These are phyloP conservation scores for Phlyctochytrium arcticum DNA, from an alignment of 192 early-diverging fungal genomes.

Conservation along the genomic window DNA sequence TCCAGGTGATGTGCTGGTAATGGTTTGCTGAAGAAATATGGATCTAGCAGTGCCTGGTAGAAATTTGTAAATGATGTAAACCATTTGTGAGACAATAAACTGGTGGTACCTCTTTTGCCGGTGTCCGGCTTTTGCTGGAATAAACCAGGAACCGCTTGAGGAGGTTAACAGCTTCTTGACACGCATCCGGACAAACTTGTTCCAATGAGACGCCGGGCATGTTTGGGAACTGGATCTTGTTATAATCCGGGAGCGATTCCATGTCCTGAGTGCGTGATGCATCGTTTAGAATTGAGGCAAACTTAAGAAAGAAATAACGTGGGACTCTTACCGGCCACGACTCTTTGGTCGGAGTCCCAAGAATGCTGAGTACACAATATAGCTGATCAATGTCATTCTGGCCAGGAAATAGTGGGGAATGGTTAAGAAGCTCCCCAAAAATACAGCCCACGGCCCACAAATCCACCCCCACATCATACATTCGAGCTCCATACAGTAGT, in stretches of 20 bases:
- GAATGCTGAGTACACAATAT: constrained; percentile 44
- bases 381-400: constrained; percentile 63
- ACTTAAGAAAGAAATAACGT: neutral
- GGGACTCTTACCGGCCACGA: constrained; percentile 44
- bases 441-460: constrained; percentile 65
- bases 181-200: constrained; percentile 47
- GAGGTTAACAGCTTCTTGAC: constrained; percentile 37
- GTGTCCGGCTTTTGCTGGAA: constrained; percentile 36
- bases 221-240: constrained; percentile 56
- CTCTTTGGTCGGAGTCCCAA: constrained; percentile 47
- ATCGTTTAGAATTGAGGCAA: neutral
- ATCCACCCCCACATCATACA: constrained; percentile 59
- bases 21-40: constrained; percentile 52
- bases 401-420: constrained; percentile 56
- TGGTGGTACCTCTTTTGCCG: constrained; percentile 37
- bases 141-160: constrained; percentile 53
- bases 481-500: constrained; percentile 54
- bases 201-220: constrained; percentile 29
- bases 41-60: constrained; percentile 46
- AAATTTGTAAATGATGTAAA: neutral
- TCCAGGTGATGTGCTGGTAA: constrained; percentile 56
- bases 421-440: constrained; percentile 60
- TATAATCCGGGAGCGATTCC: constrained; percentile 51
- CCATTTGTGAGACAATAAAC: neutral
- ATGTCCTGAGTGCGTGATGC: constrained; percentile 37